Percentiles rank a stretch among this genome's conserved stretches.
phyloP scores from a whole-genome alignment of 2,329 filamentous ascomycete species.

The Phoma sp. region DNA sequence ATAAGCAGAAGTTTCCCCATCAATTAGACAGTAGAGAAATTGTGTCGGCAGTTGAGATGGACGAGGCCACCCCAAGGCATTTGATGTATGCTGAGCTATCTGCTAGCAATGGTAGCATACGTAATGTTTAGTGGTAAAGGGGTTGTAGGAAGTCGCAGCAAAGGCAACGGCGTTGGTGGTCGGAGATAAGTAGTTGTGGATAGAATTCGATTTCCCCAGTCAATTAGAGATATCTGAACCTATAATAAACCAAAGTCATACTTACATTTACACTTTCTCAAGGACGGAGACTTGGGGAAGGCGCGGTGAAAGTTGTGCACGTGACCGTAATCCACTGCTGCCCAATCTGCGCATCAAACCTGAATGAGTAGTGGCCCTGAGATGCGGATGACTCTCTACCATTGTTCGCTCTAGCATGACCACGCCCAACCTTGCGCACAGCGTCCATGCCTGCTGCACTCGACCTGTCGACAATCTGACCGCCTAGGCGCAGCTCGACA shows the following conservation, averaged over 20 bases:
- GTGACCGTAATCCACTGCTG: not conserved
- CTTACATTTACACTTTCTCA: not conserved
- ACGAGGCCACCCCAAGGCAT: constrained; percentile 17
- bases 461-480: not conserved
- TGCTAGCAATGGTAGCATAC: constrained; percentile 12
- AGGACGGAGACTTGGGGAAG: not conserved
- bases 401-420: not conserved
- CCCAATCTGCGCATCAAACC: not conserved
- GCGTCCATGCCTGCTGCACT: not conserved
- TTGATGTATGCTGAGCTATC: constrained; percentile 12
- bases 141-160: not conserved
- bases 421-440: not conserved
- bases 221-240: not conserved
- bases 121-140: constrained; percentile 1
- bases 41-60: constrained; percentile 22
- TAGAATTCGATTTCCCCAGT: not conserved
- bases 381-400: not conserved
- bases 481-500: not conserved
- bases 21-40: constrained; percentile 26
- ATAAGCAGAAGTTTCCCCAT: constrained; percentile 18
- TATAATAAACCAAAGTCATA: not conserved
- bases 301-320: not conserved
- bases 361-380: too few relatives aligned
- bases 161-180: not conserved
- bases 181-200: not conserved